Evolutionary conservation across 179 eudicot species (phyloP), one percentile per base, ranked within the genome.

Genomic region (Carnegiea gigantea): DNA sequence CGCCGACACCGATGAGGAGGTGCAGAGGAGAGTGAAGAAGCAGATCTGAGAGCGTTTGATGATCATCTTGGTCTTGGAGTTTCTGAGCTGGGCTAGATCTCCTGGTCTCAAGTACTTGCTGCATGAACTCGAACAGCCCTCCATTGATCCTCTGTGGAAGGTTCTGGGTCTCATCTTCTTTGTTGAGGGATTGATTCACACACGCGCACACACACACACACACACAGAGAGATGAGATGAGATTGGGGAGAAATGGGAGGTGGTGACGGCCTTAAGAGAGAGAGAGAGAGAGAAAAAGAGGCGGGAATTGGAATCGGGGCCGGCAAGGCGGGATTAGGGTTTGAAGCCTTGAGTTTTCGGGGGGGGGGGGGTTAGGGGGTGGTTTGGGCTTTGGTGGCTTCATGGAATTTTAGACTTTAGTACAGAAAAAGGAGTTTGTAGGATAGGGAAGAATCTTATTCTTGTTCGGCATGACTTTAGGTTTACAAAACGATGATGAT

Each of bases 301-400:
- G 83, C 83, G 83, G 79, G 83, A 81, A 81, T 75, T 20, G 75
- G n/a, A 10, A 26, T 12, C 48, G 44, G 49, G 26, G 64, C 28
- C 23, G 40, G 15, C 20, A 60, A 26, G 75, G 79, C 79, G 83
- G 83, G 83, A 81, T 81, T 81, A 76, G 83, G 83, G 80, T 81
- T 81, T 81, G 51, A 38, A 78, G 49, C 53, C 24, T 53, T 72
- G 23, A 33, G 24, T 49, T 76, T 75, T 75, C 23, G 68, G 26
- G 0, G 12, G 5, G 36, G 11, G 49, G 6, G n/a, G n/a, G n/a
- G n/a, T n/a, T n/a, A n/a, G n/a, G n/a, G n/a, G n/a, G n/a, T n/a
- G n/a, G n/a, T n/a, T n/a, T n/a, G n/a, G n/a, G n/a, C n/a, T n/a
- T n/a, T 33, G 36, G 36, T 33, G 1, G 2, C 3, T 33, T 33